Evolutionary conservation across 305 asterid genomes (phyloP), one percentile per base, ranked within the genome.

Genomic region (Rubia peregrina): DNA sequence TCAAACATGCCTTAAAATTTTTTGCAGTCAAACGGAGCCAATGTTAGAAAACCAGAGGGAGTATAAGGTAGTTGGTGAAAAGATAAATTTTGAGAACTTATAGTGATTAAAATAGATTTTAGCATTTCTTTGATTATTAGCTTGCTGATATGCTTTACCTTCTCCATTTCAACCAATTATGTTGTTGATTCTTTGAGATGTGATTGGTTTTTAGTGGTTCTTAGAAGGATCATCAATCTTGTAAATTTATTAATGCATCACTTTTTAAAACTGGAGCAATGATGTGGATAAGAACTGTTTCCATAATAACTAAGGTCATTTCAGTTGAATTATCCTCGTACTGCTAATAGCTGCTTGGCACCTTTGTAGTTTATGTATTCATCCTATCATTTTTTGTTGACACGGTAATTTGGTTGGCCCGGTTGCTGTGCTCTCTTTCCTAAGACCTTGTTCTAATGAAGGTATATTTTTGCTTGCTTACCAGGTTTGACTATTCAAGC

Each of bases 401-500:
- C 14, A 38, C 12, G 22, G 22, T 40, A 33, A 1, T 36, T 56
- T 33, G 13, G 21, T 19, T 56, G 56, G 56, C 66, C 41, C 57
- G 14, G 21, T 69, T n/a, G 53, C 61, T 13, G 9, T 69, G 49
- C 19, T 69, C 48, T 44, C 13, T 5, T 48, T 8, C 3, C 64
- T 33, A 11, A 17, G 49, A 56, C 41, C 41, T 41, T 56, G 43
- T 68, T 49, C 69, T 67, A 13, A 30, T 38, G 16, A 33, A 38
- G 22, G 60, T 51, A 61, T 43, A 5, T 44, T 13, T 3, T 60
- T 60, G 41, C n/a, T 10, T 65, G 53, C 46, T 70, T 84, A 67
- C 77, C 89, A 92, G 98, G 97, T 79, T 85, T 90, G 92, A 89
- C 98, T 59, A 74, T 86, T 64, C 98, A 93, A 83, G 94, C 97